Evolutionary conservation across 164 flowering plant species (phyloP), one percentile per base, ranked within the genome.

Genomic region (Berberis vulgaris): DNA sequence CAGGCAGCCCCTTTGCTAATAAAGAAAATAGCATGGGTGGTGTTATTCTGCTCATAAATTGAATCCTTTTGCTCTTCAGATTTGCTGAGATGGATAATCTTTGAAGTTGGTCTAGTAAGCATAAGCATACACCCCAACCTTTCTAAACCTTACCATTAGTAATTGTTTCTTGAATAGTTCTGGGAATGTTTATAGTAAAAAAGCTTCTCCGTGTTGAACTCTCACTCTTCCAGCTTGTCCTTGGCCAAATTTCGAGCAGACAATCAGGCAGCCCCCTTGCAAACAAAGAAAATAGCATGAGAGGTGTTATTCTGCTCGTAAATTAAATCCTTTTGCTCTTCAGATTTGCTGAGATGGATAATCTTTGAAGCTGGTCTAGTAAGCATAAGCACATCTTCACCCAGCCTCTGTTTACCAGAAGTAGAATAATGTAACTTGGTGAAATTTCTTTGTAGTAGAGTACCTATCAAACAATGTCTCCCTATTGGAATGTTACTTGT

Each of bases 91-190:
- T 57, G 45, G 45, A 11, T 57, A 57, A 7, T 57, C 3, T 57
- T n/a, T 57, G 60, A 57, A 57, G 60, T 11, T 57, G 60, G 60
- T 57, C 60, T 41, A 57, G 60, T 57, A 57, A 41, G 44, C 60
- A 2, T 41, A 57, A 57, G 60, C 11, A 57, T 45, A 57, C 26
- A 26, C 26, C 26, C 26, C 26, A 26, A 26, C 26, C 26, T 26
- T 2, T 57, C 10, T 56, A 54, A 54, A 54, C 2, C 6, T 49
- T 49, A 11, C 52, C 6, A 49, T 26, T 26, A 26, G 26, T 26
- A 26, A 26, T 26, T 26, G 26, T 26, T 26, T 26, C 26, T 26
- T 26, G 26, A 26, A 26, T 26, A 26, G 26, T 26, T 26, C 26
- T 26, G 26, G 26, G 26, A 26, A 26, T 26, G 6, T 49, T 49